A percentile compares a stretch with the other conserved stretches of the same genome.
Conservation (phyloP, 1,139 yeast genomes). For the Diutina neorugosa region DNA sequence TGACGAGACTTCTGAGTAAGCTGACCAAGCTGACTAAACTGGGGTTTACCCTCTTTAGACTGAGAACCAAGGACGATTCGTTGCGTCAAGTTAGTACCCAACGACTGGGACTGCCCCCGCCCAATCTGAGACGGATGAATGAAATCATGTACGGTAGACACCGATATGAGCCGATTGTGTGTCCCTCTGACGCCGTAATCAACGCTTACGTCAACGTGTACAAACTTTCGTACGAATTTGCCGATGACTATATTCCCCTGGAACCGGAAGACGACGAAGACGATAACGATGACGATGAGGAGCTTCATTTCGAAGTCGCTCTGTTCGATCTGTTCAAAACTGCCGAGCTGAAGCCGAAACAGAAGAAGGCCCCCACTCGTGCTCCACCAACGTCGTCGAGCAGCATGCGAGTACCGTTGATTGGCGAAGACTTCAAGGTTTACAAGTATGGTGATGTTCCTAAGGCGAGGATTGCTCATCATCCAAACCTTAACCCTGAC, state of each 20-base stretch:
- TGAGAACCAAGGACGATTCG: neutral
- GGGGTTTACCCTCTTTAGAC: neutral
- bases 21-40: constrained; percentile 1
- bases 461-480: neutral
- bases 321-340: constrained; percentile 1
- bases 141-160: neutral
- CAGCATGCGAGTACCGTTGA: neutral
- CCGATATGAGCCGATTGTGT: neutral
- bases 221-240: neutral
- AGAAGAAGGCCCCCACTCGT: neutral
- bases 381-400: neutral
- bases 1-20: neutral
- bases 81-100: neutral
- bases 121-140: constrained; percentile 3
- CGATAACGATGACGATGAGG: neutral
- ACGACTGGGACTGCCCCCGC: neutral
- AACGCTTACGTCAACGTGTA: constrained; percentile 1
- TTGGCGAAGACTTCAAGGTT: neutral
- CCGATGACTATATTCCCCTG: neutral
- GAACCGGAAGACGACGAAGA: neutral
- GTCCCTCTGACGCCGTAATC: neutral
- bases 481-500: neutral
- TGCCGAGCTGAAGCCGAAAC: neutral
- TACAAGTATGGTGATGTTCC: neutral
- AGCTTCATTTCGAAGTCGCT: neutral